Evolutionary conservation across 257 asterid species (phyloP), one percentile per base, ranked within the genome.

Genomic region (Eucommia ulmoides): DNA sequence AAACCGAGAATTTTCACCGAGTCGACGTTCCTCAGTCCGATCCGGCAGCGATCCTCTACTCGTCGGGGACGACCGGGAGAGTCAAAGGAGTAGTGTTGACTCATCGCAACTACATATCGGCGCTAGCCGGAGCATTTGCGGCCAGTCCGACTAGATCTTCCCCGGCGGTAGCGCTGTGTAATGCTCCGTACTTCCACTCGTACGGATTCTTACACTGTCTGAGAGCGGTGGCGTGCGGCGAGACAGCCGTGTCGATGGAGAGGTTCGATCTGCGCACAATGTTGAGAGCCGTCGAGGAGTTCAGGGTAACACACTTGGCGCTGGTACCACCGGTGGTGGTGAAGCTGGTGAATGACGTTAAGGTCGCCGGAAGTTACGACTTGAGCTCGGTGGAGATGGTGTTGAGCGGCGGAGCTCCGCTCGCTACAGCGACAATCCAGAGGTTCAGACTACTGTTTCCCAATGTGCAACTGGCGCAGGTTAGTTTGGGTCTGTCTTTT

Each of bases 321-420:
- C 71, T 66, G 57, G 83, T 70, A 24, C 88, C 88, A 26, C 83
- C 85, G 8, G 20, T 71, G 21, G 70, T 79, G 60, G 75, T 76
- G 66, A 69, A 50, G 19, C 63, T 82, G 81, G 73, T 69, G 54
- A 79, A 72, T 56, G 69, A 60, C 45, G 60, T 5, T 38, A 8
- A 16, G n/a, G 19, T 22, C 20, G 45, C 49, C 22, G 56, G 7
- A 29, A 29, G 38, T 29, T 29, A 49, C 46, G 72, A 76, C 60
- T 61, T 76, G 77, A 52, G 71, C 35, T 76, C 81, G 5, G 49
- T 73, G 63, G 80, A 56, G 68, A 47, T 59, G 10, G 71, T 81
- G 26, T 45, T 67, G 3, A 23, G 73, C 23, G 84, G 80, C 38
- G 93, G 78, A 19, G 84, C 88, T 14, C 68, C 83, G 17, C 75